Conservation (phyloP, 352 stramenopile species). For the Phytophthora hibernalis region DNA sequence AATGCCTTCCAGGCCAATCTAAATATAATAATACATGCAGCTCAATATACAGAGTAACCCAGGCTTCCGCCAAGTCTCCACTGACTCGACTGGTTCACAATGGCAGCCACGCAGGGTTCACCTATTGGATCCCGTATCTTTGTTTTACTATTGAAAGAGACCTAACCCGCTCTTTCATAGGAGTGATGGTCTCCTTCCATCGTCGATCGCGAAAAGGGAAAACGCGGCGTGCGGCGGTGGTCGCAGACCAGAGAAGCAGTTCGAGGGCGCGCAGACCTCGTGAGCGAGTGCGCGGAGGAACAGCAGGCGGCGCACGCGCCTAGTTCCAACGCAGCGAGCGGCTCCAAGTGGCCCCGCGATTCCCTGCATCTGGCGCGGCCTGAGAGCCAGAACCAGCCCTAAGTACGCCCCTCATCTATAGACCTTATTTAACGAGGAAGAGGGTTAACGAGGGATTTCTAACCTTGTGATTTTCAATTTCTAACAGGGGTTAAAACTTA, state of each 20-base stretch:
- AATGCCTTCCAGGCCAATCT: conserved; percentile 1
- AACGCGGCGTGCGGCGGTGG: conserved; percentile 35
- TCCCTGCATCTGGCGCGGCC: conserved; percentile 7
- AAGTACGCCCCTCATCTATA: conserved; percentile 22
- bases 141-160: conserved; percentile 26
- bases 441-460: conserved; percentile 8
- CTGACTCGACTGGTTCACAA: conserved; percentile 6
- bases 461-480: conserved; percentile 6
- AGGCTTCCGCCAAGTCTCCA: neutral
- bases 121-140: conserved; percentile 18
- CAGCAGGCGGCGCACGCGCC: conserved; percentile 18
- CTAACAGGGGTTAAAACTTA: conserved; percentile 10
- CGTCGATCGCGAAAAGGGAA: conserved; percentile 47
- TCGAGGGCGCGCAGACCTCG: conserved; percentile 33
- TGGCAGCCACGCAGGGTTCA: conserved; percentile 14
- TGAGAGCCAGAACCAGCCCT: conserved; percentile 10
- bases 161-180: conserved; percentile 22
- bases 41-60: neutral
- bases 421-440: neutral
- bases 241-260: conserved; percentile 39
- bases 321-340: conserved; percentile 8
- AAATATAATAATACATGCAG: neutral
- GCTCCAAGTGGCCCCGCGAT: conserved; percentile 10
- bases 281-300: conserved; percentile 19
- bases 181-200: conserved; percentile 37